These are phyloP conservation scores for Neospora caninum DNA, from an alignment of 169 alveolate genomes.

Conservation along the genomic window DNA sequence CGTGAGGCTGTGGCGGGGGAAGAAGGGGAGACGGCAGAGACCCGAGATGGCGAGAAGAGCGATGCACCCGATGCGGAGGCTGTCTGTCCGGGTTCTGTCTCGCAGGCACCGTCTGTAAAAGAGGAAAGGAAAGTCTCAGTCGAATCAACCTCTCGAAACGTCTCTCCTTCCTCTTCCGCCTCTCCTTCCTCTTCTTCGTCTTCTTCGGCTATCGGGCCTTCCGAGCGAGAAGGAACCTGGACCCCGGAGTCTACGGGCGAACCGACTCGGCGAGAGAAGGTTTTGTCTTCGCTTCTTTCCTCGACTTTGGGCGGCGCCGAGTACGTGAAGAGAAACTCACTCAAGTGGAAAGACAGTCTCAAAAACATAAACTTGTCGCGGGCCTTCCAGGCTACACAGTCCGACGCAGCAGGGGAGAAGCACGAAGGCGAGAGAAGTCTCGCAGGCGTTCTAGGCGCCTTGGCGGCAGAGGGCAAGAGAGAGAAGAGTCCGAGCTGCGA, in stretches of 20 bases:
- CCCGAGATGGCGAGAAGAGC: neutral
- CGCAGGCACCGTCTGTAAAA: no score
- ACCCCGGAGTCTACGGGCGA: neutral
- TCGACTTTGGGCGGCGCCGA: neutral
- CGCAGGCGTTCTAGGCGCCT: neutral
- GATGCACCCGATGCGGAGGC: neutral
- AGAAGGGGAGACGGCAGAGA: neutral
- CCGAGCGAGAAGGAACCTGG: neutral
- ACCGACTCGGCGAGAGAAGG: neutral
- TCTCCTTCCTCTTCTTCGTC: neutral
- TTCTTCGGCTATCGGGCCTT: neutral
- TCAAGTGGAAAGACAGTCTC: neutral
- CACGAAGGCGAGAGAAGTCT: neutral
- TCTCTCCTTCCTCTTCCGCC: neutral
- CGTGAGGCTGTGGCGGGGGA: neutral
- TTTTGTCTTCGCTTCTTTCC: slow-evolving; percentile 14
- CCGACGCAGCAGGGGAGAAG: neutral
- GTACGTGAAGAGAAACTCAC: neutral
- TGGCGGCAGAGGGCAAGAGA: neutral
- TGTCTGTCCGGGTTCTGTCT: no score
- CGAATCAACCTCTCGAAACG: no score
- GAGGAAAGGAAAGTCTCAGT: no score
- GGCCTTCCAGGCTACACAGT: neutral
- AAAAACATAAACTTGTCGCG: neutral
- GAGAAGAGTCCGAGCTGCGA: neutral